Percentiles rank a stretch among this genome's conserved stretches.
Conservation (phyloP, 2,329 filamentous ascomycete species). For the Ceratocystis variospora region DNA sequence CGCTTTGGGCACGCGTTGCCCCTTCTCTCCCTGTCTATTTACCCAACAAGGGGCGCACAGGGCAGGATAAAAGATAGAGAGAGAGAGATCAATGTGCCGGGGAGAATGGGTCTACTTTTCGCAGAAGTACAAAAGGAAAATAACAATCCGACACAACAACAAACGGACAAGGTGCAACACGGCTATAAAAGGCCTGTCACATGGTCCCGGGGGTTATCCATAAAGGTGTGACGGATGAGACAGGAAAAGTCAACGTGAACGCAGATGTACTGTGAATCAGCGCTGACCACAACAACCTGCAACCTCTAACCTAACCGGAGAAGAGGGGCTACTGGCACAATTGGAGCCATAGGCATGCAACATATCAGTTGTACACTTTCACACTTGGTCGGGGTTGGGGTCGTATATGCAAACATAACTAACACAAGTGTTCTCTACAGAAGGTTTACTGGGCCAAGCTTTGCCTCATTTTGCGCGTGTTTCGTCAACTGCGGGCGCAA, state of each 20-base stretch:
- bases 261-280: neutral
- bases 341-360: neutral
- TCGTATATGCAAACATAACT: no score
- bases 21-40: neutral
- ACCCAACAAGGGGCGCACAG: neutral
- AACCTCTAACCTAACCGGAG: neutral
- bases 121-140: neutral
- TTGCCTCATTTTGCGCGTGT: no score
- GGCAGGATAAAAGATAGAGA: no score
- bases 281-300: constrained; percentile 1
- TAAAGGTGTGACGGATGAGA: neutral
- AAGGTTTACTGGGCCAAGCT: no score
- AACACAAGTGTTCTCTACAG: no score
- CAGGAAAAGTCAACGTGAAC: neutral
- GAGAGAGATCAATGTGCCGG: no score
- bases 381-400: no score
- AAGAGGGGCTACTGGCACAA: neutral
- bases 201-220: neutral
- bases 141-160: neutral
- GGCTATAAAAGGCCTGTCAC: neutral
- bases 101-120: no score
- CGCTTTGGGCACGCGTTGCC: neutral
- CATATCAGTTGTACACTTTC: neutral
- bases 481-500: no score
- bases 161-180: neutral